These are phyloP conservation scores for Alternaria ethzedia DNA, from an alignment of 2,329 filamentous ascomycete genomes.

Conservation along the genomic window DNA sequence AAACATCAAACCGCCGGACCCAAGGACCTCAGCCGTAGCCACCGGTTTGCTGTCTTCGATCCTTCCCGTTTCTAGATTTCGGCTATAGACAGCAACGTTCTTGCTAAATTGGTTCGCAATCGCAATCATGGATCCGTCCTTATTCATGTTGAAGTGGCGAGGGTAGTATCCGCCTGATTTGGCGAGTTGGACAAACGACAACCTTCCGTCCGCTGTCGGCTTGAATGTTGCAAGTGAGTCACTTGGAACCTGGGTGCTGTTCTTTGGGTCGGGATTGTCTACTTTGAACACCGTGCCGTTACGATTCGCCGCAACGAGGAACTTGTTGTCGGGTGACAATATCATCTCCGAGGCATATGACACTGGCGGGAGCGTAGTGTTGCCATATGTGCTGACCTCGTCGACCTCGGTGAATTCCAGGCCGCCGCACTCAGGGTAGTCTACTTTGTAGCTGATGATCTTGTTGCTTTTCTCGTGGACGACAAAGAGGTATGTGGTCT, in stretches of 20 bases:
- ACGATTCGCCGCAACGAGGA: slow-evolving; percentile 72
- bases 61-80: slow-evolving; percentile 66
- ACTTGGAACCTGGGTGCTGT: slow-evolving; percentile 43
- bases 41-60: slow-evolving; percentile 57
- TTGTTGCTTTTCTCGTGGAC: slow-evolving; percentile 67
- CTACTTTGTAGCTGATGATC: slow-evolving; percentile 63
- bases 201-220: slow-evolving; percentile 56
- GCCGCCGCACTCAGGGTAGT: slow-evolving; percentile 53
- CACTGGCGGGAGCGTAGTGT: slow-evolving; percentile 45
- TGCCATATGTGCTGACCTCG: slow-evolving; percentile 51
- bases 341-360: slow-evolving; percentile 59
- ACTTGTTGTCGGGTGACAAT: slow-evolving; percentile 62
- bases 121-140: slow-evolving; percentile 67
- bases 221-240: slow-evolving; percentile 66
- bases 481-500: slow-evolving; percentile 61
- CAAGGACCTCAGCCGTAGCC: slow-evolving; percentile 33
- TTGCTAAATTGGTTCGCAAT: slow-evolving; percentile 69
- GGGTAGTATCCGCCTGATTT: slow-evolving; percentile 70
- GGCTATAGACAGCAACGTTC: slow-evolving; percentile 66
- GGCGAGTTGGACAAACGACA: slow-evolving; percentile 64
- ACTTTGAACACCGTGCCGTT: slow-evolving; percentile 62
- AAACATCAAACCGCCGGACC: slow-evolving; percentile 32
- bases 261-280: slow-evolving; percentile 54
- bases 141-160: slow-evolving; percentile 71
- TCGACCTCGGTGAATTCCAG: slow-evolving; percentile 57